These are phyloP conservation scores for Sherardia arvensis DNA, from an alignment of 257 asterid species.

Conservation along the genomic window DNA sequence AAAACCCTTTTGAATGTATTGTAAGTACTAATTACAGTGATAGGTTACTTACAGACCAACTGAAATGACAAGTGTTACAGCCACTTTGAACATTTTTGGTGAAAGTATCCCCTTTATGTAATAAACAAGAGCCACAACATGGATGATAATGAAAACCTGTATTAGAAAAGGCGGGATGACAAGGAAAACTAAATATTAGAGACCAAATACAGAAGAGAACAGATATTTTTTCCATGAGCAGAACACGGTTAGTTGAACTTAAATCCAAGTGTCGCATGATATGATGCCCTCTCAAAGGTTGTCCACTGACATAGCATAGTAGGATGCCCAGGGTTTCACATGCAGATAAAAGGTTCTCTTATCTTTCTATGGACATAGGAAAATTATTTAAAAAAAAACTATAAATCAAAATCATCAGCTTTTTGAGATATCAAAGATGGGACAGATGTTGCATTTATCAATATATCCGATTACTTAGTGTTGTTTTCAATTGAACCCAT, in stretches of 20 bases:
- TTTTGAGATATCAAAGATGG: neutral
- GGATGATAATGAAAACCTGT: constrained; percentile 86
- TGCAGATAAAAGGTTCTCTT: too few relatives aligned
- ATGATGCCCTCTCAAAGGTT: neutral
- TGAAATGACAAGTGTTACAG: constrained; percentile 80
- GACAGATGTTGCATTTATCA: neutral
- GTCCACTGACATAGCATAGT: neutral
- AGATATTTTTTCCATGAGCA: neutral
- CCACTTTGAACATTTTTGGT: constrained; percentile 93
- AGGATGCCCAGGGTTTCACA: neutral
- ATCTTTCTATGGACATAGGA: too few relatives aligned
- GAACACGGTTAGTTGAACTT: neutral
- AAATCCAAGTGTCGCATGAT: neutral
- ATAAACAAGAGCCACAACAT: constrained; percentile 89
- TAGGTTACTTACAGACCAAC: constrained; percentile 70
- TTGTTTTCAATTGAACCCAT: neutral
- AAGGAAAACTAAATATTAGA: neutral
- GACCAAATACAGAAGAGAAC: neutral
- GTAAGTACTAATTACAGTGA: constrained; percentile 15
- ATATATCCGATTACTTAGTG: neutral
- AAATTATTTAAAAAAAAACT: too few relatives aligned
- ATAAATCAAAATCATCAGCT: neutral
- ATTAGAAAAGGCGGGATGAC: constrained; percentile 14
- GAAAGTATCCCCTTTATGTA: constrained; percentile 85
- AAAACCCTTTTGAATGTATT: neutral